A percentile compares a stretch with the other conserved stretches of the same genome.
Evolutionary conservation across 257 asterid species (phyloP).

Genomic region (Thymus quinquecostatus): DNA sequence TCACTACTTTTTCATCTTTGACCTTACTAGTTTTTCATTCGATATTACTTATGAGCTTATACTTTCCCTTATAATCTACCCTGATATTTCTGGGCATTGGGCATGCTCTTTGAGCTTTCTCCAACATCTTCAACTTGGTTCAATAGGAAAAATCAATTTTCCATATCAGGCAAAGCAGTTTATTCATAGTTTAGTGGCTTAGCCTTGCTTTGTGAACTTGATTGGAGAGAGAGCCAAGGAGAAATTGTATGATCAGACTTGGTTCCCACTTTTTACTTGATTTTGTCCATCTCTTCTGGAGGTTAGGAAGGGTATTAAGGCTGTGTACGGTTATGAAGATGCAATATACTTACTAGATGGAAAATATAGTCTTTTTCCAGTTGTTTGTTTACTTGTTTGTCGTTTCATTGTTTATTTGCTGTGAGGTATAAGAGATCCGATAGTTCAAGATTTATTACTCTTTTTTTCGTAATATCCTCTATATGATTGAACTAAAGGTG

Average conservation of each 20-base stretch:
- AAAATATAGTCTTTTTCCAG: not conserved
- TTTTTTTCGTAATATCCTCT: conserved; percentile 1
- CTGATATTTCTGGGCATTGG: not conserved
- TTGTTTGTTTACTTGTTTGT: not conserved
- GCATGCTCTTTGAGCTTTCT: not conserved
- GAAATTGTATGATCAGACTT: not conserved
- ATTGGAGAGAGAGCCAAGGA: conserved; percentile 1
- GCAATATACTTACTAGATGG: no score
- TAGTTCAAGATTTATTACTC: not conserved
- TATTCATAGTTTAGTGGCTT: not conserved
- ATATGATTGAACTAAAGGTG: not conserved
- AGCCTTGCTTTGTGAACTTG: not conserved
- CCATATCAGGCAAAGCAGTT: not conserved
- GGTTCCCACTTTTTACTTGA: not conserved
- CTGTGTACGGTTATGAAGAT: not conserved
- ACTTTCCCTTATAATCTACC: not conserved
- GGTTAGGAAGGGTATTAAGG: not conserved
- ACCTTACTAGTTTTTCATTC: conserved; percentile 1
- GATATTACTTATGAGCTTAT: no score
- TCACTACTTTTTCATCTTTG: not conserved
- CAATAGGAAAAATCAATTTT: not conserved
- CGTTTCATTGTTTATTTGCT: not conserved
- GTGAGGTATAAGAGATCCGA: not conserved
- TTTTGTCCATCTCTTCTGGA: not conserved
- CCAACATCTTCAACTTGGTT: not conserved